Base-by-base conservation (phyloP, 2,329 filamentous ascomycete species). In the Pyrenochaeta sp. region DNA sequence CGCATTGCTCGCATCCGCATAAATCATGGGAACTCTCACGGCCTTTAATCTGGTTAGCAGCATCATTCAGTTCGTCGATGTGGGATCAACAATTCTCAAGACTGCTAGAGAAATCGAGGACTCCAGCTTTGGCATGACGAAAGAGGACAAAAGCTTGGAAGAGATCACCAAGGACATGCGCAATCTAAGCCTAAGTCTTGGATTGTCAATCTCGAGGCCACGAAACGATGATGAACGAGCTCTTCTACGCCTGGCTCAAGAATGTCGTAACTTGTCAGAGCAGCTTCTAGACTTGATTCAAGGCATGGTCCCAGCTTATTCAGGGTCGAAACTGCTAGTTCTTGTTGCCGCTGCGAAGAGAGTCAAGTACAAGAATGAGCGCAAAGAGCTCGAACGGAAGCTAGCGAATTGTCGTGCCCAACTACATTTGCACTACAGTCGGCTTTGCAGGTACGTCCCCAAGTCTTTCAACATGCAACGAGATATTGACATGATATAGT, bases 1-100 rank as follows among this genome's bases (percentile, higher is more conserved):
- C n/a, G n/a, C n/a, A n/a, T n/a, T n/a, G n/a, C n/a, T n/a, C n/a
- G n/a, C n/a, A n/a, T n/a, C n/a, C n/a, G n/a, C n/a, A n/a, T n/a
- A n/a, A n/a, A n/a, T n/a, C n/a, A 40, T 40, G 37, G 37, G 23
- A 20, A 20, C 54, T 18, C 2, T 57, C 9, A 35, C 45, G 5
- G 37, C 37, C 18, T 3, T 57, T 23, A 27, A 49, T 11, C 54
- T 57, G 18, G 37, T 30, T 7, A 41, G 17, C 6, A 49, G 21
- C 32, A 49, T 55, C 15, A n/a, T 50, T 2, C 51, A 53, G 12
- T 52, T 59, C 29, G 36, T 55, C 15, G 40, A 46, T 6, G 10
- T 49, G 11, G 35, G 51, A 23, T 4, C 15, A 9, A 54, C 49
- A 41, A 36, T 51, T 10, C 18, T 55, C 27, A 14, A 18, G 20